Evolutionary conservation across 208 protist species (phyloP), one percentile per base, ranked within the genome.

Genomic region (Acanthamoeba culbertsoni): DNA sequence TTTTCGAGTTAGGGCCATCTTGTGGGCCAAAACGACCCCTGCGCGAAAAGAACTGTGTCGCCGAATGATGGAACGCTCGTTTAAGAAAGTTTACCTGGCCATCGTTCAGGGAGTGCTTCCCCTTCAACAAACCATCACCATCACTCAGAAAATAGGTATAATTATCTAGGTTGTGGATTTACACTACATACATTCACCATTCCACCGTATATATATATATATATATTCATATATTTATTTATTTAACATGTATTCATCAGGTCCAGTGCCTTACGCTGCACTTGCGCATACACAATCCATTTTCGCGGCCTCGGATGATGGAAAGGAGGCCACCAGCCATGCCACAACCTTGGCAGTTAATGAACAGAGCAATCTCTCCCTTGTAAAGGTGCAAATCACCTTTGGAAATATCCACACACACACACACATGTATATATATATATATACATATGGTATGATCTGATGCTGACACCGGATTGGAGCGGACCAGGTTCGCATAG

Each of bases 31-130:
- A n/a, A 82, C 37, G 20, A 37, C 18, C 23, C 37, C 42, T 3
- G 71, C 71, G 1, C 3, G 42, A 0, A 45, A 53, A 28, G 37
- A 8, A 10, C 43, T 82, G 37, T 45, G 71, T 33, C 14, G 20
- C 23, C n/a, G 26, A 2, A 82, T 82, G 71, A 45, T 53, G 43
- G 71, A 82, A n/a, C 33, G 43, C 0, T 45, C 71, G 18, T 53
- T 82, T n/a, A 82, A 82, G 43, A 82, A 82, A 28, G 71, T 82
- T n/a, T 82, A 82, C 26, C 37, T 82, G 37, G 71, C 71, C 26
- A 45, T 82, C 43, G 71, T 53, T 3, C 71, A 82, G 43, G 71
- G 71, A 23, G 2, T 33, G 71, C 71, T 82, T 33, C 71, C 43
- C 28, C 28, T 68, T 26, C 28, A 68, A 26, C 31, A 68, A 16